Percentiles rank a stretch among this genome's conserved stretches.
Conservation (phyloP, 2,329 filamentous ascomycete species). For the Macrophomina pseudophaseolina region DNA sequence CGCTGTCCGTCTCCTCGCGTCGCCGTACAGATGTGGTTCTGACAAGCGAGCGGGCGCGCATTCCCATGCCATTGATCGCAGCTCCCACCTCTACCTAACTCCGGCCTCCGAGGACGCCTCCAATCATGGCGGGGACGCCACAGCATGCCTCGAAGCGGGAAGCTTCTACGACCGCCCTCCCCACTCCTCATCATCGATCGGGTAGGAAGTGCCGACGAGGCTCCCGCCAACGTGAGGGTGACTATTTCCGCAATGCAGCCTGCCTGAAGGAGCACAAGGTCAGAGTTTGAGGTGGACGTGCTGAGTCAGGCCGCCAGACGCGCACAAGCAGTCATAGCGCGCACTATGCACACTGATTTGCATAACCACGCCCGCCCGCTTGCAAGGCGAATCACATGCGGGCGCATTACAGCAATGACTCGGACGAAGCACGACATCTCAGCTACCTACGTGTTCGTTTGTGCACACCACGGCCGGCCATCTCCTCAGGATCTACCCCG, state of each 20-base stretch:
- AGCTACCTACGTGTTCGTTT: conserved; percentile 9
- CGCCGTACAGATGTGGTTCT: background rate
- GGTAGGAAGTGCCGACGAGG: background rate
- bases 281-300: conserved; percentile 6
- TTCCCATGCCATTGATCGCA: background rate
- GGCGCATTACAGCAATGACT: background rate
- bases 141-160: background rate
- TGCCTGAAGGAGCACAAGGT: background rate
- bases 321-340: conserved; percentile 20
- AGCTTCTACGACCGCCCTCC: background rate
- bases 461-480: no score
- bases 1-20: background rate
- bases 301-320: conserved; percentile 17
- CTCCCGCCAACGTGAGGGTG: background rate
- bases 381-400: conserved; percentile 19
- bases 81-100: conserved; percentile 1
- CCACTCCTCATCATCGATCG: background rate
- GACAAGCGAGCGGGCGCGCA: conserved; percentile 13
- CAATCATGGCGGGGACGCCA: conserved; percentile 7
- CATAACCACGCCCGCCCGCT: conserved; percentile 7
- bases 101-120: background rate
- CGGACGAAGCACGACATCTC: conserved; percentile 14
- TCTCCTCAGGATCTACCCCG: conserved; percentile 5
- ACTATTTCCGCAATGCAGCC: background rate
- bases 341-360: conserved; percentile 20